Conservation (phyloP, 495 filamentous ascomycete species). For the Lasiosphaeria ovina region DNA sequence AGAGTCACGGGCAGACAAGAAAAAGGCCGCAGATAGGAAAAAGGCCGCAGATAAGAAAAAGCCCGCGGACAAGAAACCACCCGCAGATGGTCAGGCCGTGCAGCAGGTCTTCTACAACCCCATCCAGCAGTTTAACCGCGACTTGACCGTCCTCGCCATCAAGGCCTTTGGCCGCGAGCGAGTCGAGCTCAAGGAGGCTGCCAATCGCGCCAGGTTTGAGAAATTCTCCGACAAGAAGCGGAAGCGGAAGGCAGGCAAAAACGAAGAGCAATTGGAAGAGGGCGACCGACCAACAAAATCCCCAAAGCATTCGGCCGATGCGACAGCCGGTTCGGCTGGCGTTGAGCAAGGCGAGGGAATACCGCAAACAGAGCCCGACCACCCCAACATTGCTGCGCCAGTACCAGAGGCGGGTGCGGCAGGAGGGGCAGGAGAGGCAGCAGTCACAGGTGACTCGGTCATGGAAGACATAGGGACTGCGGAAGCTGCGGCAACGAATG, state of each 20-base stretch:
- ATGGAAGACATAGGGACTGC: neutral
- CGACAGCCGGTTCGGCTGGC: conserved; percentile 9
- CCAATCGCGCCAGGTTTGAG: conserved; percentile 37
- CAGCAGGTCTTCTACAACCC: conserved; percentile 98
- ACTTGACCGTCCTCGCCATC: conserved; percentile 89
- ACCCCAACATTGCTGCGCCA: neutral
- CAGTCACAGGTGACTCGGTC: no score
- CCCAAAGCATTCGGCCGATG: conserved; percentile 20
- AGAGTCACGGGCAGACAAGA: conserved; percentile 28
- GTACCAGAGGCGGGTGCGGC: neutral
- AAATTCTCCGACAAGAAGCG: conserved; percentile 44
- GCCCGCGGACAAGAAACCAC: conserved; percentile 23
- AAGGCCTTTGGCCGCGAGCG: conserved; percentile 74
- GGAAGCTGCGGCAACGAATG: neutral
- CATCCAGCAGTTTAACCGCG: conserved; percentile 97
- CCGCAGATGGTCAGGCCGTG: conserved; percentile 38
- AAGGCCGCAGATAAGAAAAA: conserved; percentile 25
- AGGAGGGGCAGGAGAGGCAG: no score
- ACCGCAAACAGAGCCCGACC: conserved; percentile 10
- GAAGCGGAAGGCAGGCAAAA: conserved; percentile 47
- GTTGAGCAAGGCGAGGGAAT: conserved; percentile 18
- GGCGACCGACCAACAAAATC: conserved; percentile 28
- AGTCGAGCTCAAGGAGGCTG: conserved; percentile 45
- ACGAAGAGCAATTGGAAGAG: conserved; percentile 16
- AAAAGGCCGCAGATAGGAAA: conserved; percentile 24